phyloP scores from a whole-genome alignment of 305 asterid genomes.

The Rubia balearica region DNA sequence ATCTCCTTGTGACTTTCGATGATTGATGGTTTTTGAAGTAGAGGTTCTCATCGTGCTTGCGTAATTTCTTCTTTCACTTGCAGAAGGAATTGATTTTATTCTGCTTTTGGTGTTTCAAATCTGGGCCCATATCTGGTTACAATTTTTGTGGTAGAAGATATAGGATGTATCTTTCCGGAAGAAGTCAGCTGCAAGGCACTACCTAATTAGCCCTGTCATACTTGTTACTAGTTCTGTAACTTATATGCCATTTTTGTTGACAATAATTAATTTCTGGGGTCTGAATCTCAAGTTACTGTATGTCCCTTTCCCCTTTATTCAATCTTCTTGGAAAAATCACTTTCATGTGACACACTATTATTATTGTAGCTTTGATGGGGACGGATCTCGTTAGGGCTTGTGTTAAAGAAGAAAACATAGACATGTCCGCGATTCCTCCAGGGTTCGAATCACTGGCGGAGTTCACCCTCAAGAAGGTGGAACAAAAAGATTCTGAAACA shows the following conservation, averaged over 20 bases:
- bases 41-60: not conserved
- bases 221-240: not conserved
- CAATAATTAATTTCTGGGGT: not conserved
- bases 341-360: not conserved
- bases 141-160: not conserved
- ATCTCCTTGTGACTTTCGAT: not conserved
- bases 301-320: not conserved
- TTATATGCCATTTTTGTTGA: not conserved
- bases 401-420: conserved; percentile 69
- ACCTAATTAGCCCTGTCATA: not conserved
- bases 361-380: conserved; percentile 41
- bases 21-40: not conserved
- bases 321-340: conserved; percentile 1
- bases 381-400: conserved; percentile 67
- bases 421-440: conserved; percentile 68
- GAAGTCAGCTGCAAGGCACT: not conserved
- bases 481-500: conserved; percentile 34
- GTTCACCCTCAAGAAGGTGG: conserved; percentile 52
- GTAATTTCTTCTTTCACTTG: not conserved
- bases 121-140: not conserved
- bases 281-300: not conserved
- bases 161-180: not conserved
- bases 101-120: not conserved
- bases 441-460: conserved; percentile 84
- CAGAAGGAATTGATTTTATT: not conserved